A percentile compares a stretch with the other conserved stretches of the same genome.
phyloP scores from a whole-genome alignment of 345 rosid species.

The Cardiospermum halicacabum region DNA sequence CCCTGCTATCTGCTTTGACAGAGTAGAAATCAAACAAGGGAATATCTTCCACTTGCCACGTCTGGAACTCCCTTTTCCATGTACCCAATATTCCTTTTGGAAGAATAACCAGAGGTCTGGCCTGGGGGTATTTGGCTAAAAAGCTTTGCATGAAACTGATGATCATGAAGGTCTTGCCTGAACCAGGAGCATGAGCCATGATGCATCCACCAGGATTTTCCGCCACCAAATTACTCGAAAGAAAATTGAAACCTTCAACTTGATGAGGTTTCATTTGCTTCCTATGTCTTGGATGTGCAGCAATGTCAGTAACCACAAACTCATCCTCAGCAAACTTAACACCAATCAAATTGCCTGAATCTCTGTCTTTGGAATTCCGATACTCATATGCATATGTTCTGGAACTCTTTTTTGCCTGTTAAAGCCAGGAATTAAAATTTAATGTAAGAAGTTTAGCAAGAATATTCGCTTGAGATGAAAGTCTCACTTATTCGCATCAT shows the following conservation, averaged over 20 bases:
- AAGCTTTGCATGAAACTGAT: constrained; percentile 91
- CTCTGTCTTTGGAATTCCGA: constrained; percentile 38
- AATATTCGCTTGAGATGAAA: too few relatives aligned
- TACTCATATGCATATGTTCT: constrained; percentile 53
- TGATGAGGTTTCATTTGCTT: constrained; percentile 91
- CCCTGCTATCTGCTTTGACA: constrained; percentile 60
- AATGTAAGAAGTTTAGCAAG: not conserved
- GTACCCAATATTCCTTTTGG: constrained; percentile 81
- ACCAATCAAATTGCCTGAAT: constrained; percentile 35
- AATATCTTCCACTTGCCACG: constrained; percentile 75
- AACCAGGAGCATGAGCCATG: constrained; percentile 96
- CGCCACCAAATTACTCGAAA: constrained; percentile 58
- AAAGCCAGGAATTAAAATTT: constrained; percentile 1
- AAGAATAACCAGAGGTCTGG: constrained; percentile 74
- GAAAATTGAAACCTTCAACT: constrained; percentile 73
- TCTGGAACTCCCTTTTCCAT: constrained; percentile 84
- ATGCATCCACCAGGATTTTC: constrained; percentile 90
- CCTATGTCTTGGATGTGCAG: constrained; percentile 83
- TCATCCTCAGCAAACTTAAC: constrained; percentile 48
- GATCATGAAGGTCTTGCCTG: constrained; percentile 90
- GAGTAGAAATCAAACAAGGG: constrained; percentile 70
- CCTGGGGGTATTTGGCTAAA: constrained; percentile 71
- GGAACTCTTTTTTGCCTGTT: constrained; percentile 52
- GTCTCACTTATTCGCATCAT: not conserved
- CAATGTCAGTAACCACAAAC: constrained; percentile 46